Conservation (phyloP, 768 basidiomycete genomes). For the Lentinula boryana region DNA sequence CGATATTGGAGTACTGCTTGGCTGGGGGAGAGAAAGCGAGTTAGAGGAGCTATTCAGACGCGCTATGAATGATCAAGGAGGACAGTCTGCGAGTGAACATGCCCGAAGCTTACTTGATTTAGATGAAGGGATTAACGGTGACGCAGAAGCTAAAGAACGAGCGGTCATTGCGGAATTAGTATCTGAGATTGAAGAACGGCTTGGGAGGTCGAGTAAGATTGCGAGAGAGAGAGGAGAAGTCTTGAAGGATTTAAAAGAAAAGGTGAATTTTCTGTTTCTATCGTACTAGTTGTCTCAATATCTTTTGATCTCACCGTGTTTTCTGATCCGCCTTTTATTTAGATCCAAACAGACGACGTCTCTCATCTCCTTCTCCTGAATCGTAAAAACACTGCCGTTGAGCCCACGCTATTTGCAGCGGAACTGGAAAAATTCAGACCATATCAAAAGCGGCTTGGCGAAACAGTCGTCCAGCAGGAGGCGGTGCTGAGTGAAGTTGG, state of each 20-base stretch:
- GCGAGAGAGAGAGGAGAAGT: slow-evolving; percentile 80
- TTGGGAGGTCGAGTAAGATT: slow-evolving; percentile 78
- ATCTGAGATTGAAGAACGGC: slow-evolving; percentile 68
- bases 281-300: too few species aligned
- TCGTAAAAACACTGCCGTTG: slow-evolving; percentile 75
- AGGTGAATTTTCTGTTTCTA: slow-evolving; percentile 41
- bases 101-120: slow-evolving; percentile 38
- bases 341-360: slow-evolving; percentile 96
- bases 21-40: slow-evolving; percentile 35
- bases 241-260: slow-evolving; percentile 92
- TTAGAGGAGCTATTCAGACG: slow-evolving; percentile 53
- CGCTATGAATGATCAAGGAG: slow-evolving; percentile 30
- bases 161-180: slow-evolving; percentile 63
- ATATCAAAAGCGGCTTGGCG: slow-evolving; percentile 75
- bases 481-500: slow-evolving; percentile 68
- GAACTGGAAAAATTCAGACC: slow-evolving; percentile 96
- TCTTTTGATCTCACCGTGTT: too few species aligned
- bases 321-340: background rate
- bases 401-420: slow-evolving; percentile 83
- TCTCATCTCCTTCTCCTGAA: slow-evolving; percentile 91
- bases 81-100: slow-evolving; percentile 9
- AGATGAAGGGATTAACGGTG: slow-evolving; percentile 55
- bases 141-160: slow-evolving; percentile 68
- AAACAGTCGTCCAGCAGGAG: slow-evolving; percentile 76
- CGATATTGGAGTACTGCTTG: slow-evolving; percentile 54